Evolutionary conservation across 2,329 filamentous ascomycete genomes (phyloP).

Genomic region (Pseudogymnoascus sp.): DNA sequence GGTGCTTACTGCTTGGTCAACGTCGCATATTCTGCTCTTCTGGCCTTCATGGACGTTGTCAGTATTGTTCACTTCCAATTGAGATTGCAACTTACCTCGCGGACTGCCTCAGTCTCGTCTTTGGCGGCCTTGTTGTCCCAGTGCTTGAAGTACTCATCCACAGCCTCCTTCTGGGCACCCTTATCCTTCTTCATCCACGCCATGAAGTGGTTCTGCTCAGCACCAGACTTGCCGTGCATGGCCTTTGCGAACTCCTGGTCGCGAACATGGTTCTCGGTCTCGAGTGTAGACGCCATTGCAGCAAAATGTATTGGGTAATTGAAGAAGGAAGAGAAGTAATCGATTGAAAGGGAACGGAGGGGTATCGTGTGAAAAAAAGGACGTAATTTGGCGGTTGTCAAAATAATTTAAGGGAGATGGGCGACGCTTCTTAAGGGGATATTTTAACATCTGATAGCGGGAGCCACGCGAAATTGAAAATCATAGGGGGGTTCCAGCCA

Average conservation of each 20-base stretch:
- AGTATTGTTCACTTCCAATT: neutral
- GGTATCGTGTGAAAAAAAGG: conserved; percentile 8
- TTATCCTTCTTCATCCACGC: conserved; percentile 82
- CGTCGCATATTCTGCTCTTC: conserved; percentile 83
- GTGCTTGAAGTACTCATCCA: conserved; percentile 93
- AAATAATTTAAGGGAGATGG: conserved; percentile 1
- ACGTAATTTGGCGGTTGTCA: conserved; percentile 6
- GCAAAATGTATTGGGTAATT: neutral
- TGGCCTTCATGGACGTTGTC: conserved; percentile 44
- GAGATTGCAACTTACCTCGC: conserved; percentile 51
- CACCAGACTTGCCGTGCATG: conserved; percentile 65
- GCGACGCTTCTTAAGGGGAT: conserved; percentile 4
- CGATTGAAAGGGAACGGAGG: neutral
- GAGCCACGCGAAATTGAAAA: conserved; percentile 7
- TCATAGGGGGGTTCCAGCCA: neutral
- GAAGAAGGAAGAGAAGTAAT: neutral
- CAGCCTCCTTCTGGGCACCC: conserved; percentile 68
- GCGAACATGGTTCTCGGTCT: conserved; percentile 72
- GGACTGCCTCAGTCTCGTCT: conserved; percentile 73
- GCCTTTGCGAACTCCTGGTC: conserved; percentile 89
- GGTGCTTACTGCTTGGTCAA: conserved; percentile 75
- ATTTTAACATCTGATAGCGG: conserved; percentile 10
- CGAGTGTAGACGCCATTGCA: conserved; percentile 40
- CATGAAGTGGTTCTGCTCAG: conserved; percentile 62
- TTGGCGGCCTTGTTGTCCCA: conserved; percentile 78